Base-by-base conservation (phyloP, 2,329 filamentous ascomycete species). In the Blastomyces parvus region DNA sequence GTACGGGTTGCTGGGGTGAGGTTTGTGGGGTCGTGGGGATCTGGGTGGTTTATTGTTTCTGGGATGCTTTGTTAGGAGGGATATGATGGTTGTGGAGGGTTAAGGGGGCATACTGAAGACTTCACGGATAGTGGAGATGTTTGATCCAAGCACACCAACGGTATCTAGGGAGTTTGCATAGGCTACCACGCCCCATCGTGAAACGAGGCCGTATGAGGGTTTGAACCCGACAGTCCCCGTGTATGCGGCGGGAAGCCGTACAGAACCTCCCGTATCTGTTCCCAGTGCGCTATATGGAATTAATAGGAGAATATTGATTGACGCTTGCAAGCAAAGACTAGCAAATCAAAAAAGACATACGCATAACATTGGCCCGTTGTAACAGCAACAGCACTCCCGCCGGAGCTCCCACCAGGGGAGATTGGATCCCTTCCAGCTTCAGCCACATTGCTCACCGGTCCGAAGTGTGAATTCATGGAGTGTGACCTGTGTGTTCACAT, bases 141-240 rank as follows among this genome's bases (percentile, higher is more conserved):
- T 79, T 57, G 73, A 77, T 0, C 86, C 86, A 53, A 96, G 69
- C 3, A 96, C 81, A 0, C 92, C 92, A 9, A 97, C 90, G 0
- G 92, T 96, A 72, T 97, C 92, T 9, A 97, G 79, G 1, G 90
- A 96, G 74, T 97, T 96, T 9, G 92, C 92, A 73, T 97, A 97
- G 17, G 91, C 88, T 59, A 97, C 85, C 2, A 97, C 89, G 0
- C 92, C 92, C 80, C 87, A 90, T 64, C 92, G 83, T 55, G 90
- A 95, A 38, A 97, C 75, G 77, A 93, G 83, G 19, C 92, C 92
- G 72, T 97, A 97, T 36, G 89, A 94, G 1, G 92, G 92, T 75
- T 97, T 96, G 76, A 92, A 96, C 0, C 92, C 92, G 19, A 93
- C 82, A 0, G 87, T 83, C 3, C 89, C 89, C 9, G 88, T 91